Evolutionary conservation across 768 basidiomycete genomes (phyloP).

Genomic region (Rhizopogon roseolus): DNA sequence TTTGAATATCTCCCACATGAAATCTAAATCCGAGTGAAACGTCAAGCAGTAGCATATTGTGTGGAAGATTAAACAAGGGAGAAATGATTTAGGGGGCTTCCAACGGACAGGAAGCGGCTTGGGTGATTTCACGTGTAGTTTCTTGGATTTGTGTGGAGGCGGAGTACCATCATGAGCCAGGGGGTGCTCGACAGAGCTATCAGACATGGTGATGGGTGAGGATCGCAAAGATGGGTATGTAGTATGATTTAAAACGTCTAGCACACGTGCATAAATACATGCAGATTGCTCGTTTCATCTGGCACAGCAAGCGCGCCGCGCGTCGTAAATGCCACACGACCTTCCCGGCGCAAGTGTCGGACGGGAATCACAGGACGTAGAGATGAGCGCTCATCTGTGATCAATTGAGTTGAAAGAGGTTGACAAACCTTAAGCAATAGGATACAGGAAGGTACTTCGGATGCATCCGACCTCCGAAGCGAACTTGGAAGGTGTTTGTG

Average conservation of each 20-base stretch:
- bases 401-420: neutral
- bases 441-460: neutral
- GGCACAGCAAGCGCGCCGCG: neutral
- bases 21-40: neutral
- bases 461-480: neutral
- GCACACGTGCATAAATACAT: neutral
- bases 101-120: neutral
- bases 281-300: neutral
- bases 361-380: neutral
- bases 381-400: neutral
- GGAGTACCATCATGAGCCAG: neutral
- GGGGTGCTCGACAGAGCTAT: neutral
- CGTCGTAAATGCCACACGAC: no score
- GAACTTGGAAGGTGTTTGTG: no score
- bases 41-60: neutral
- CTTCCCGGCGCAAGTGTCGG: neutral
- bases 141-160: neutral
- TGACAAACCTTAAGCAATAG: neutral
- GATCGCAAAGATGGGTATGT: neutral
- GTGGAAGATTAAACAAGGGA: neutral
- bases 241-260: neutral
- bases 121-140: neutral
- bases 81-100: neutral
- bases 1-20: neutral
- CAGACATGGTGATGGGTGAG: neutral